Evolutionary conservation across 179 eudicot genomes (phyloP).

Genomic region (Monotropa hypopitys): DNA sequence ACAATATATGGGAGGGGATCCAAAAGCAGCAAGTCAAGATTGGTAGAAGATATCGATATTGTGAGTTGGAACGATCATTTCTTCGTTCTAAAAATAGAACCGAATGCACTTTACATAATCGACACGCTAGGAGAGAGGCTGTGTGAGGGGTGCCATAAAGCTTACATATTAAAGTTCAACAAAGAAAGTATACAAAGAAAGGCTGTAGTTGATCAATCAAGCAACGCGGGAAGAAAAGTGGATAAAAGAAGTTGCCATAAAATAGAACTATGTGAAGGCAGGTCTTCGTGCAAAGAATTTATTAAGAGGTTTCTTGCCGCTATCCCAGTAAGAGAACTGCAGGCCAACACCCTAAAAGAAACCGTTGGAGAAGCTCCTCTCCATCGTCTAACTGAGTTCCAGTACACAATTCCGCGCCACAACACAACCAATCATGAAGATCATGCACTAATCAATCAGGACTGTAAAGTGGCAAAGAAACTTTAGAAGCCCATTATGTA

Average conservation of each 20-base stretch:
- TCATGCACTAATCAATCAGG: background rate
- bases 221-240: background rate
- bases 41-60: conserved; percentile 14
- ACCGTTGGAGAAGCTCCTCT: conserved; percentile 12
- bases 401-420: conserved; percentile 10
- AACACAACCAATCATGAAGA: conserved; percentile 8
- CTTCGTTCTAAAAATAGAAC: conserved; percentile 20
- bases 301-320: conserved; percentile 23
- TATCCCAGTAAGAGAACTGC: conserved; percentile 15
- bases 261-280: conserved; percentile 10
- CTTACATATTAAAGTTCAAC: conserved; percentile 21
- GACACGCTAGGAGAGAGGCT: conserved; percentile 26
- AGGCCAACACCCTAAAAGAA: conserved; percentile 12
- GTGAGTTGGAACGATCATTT: conserved; percentile 31
- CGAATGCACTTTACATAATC: conserved; percentile 16
- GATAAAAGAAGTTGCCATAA: background rate
- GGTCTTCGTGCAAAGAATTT: conserved; percentile 17
- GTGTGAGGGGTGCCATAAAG: conserved; percentile 25
- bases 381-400: conserved; percentile 22
- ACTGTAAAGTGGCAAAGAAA: background rate
- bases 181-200: conserved; percentile 14
- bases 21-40: conserved; percentile 1
- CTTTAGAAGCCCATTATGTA: background rate
- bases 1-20: conserved; percentile 24
- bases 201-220: background rate